Conservation (phyloP, 208 protist genomes). For the Trypanosoma caninum region DNA sequence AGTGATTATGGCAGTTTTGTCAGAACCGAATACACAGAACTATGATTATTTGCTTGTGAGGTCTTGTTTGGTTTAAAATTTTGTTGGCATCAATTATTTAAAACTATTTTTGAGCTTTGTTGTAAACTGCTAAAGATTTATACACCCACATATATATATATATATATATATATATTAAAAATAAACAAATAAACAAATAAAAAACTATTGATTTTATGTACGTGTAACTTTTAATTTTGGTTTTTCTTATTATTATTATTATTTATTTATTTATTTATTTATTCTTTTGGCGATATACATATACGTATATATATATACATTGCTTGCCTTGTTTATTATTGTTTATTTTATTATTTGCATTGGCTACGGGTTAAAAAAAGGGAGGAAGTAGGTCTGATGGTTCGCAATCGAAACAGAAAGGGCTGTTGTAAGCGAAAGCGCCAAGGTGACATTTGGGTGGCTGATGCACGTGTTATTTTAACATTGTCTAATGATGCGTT, state of each 20-base stretch:
- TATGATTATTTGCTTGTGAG: conserved; percentile 1
- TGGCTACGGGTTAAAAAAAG: not conserved
- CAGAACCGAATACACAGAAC: not conserved
- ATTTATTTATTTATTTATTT: conserved; percentile 11
- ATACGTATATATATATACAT: not conserved
- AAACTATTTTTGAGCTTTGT: too few relatives aligned
- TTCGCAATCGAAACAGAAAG: conserved; percentile 69
- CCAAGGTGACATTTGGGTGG: conserved; percentile 44
- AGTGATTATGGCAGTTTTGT: too few relatives aligned
- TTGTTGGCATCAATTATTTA: too few relatives aligned
- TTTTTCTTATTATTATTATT: not conserved
- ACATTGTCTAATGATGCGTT: conserved; percentile 67
- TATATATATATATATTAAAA: conserved; percentile 5
- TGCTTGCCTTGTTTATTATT: conserved; percentile 3
- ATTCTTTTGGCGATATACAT: not conserved
- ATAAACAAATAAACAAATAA: not conserved
- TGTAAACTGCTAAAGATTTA: too few relatives aligned
- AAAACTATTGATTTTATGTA: not conserved
- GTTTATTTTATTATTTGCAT: conserved; percentile 13
- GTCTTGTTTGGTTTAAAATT: too few relatives aligned
- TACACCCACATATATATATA: conserved; percentile 6
- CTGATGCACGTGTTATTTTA: conserved; percentile 51
- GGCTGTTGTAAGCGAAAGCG: conserved; percentile 30
- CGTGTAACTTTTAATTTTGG: not conserved
- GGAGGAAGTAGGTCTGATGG: not conserved